phyloP scores from a whole-genome alignment of 1,284 basidiomycete species.

The Ustilago tritici region DNA sequence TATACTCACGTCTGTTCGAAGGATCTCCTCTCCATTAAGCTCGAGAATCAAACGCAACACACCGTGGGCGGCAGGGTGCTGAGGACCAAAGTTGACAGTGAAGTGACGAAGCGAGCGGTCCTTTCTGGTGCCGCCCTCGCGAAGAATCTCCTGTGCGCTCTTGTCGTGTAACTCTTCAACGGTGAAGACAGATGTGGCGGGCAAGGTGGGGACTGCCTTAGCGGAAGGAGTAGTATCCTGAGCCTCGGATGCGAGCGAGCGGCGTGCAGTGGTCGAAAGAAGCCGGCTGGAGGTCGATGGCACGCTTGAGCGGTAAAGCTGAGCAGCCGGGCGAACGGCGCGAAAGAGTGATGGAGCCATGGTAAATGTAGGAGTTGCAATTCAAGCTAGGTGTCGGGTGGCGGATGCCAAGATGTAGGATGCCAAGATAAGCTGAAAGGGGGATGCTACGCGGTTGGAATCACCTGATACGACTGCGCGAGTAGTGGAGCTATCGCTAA shows the following conservation, averaged over 20 bases:
- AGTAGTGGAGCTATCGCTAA: background rate
- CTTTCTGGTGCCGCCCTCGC: conserved; percentile 78
- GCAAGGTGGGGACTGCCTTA: conserved; percentile 45
- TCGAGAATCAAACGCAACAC: conserved; percentile 97
- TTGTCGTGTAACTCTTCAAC: conserved; percentile 77
- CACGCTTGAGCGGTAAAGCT: conserved; percentile 40
- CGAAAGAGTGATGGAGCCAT: conserved; percentile 52
- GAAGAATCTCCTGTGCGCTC: conserved; percentile 80
- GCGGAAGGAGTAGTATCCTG: conserved; percentile 38
- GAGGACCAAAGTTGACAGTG: conserved; percentile 73
- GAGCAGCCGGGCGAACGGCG: conserved; percentile 42
- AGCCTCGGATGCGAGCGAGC: conserved; percentile 56
- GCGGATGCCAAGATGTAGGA: conserved; percentile 13
- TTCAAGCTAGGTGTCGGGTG: conserved; percentile 11
- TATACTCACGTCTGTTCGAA: conserved; percentile 59
- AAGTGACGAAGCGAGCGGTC: conserved; percentile 80
- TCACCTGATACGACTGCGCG: background rate
- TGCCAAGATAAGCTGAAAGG: background rate
- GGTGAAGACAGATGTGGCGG: conserved; percentile 53
- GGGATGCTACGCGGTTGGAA: background rate
- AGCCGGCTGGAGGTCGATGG: conserved; percentile 38
- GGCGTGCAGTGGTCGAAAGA: conserved; percentile 42
- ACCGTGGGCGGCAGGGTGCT: conserved; percentile 98
- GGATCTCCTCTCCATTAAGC: conserved; percentile 86
- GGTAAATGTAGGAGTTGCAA: conserved; percentile 6